phyloP scores from a whole-genome alignment of 805 yeast species.

The Vanderwaltozyma tropicalis region DNA sequence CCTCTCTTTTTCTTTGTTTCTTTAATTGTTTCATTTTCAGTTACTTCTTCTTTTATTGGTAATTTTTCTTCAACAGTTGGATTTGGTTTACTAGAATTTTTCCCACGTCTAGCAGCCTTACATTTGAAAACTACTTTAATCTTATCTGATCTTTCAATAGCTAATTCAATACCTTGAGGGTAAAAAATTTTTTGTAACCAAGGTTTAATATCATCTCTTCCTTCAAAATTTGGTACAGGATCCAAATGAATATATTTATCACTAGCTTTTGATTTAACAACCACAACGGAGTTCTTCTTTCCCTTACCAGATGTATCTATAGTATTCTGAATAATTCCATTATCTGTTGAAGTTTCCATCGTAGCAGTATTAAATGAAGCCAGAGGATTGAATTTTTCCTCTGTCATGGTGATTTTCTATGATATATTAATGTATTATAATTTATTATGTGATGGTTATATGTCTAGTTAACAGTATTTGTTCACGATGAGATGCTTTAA shows the following conservation, averaged over 20 bases:
- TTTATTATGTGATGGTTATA: no score
- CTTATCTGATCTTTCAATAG: slow-evolving; percentile 52
- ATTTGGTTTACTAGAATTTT: slow-evolving; percentile 1
- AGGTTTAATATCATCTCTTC: slow-evolving; percentile 46
- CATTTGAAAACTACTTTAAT: slow-evolving; percentile 54
- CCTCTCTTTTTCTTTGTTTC: slow-evolving; percentile 20
- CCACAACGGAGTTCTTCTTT: background rate
- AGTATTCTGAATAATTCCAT: no score
- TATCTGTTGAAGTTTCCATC: no score
- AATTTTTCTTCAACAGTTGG: background rate
- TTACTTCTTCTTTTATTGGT: no score
- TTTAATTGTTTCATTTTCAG: background rate
- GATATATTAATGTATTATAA: no score
- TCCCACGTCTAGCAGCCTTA: slow-evolving; percentile 32
- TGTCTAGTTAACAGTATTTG: no score
- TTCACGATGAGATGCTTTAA: no score
- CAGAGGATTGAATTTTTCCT: no score
- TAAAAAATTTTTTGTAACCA: slow-evolving; percentile 44
- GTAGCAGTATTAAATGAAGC: no score
- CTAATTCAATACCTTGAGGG: slow-evolving; percentile 43
- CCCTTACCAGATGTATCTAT: no score
- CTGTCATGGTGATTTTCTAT: no score
- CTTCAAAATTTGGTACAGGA: slow-evolving; percentile 31
- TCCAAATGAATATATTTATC: slow-evolving; percentile 28
- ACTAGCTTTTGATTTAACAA: slow-evolving; percentile 2